These are phyloP conservation scores for Rhynchospora breviuscula DNA, from an alignment of 176 grass and related monocot species.

Conservation along the genomic window DNA sequence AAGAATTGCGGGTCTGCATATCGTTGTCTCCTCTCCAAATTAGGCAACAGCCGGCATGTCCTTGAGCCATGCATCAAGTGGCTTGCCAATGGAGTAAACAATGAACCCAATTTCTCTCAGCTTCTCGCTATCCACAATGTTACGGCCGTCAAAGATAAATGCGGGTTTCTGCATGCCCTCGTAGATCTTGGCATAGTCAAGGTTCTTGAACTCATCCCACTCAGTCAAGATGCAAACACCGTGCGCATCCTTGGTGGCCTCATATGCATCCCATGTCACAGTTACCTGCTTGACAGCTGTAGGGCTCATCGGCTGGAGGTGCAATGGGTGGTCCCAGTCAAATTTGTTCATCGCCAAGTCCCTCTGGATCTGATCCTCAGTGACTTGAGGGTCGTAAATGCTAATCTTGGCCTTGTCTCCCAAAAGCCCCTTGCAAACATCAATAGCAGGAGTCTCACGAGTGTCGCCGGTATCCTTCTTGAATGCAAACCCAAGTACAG, in stretches of 20 bases:
- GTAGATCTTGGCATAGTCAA: conserved; percentile 54
- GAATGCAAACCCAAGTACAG: conserved; percentile 44
- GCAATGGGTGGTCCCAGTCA: conserved; percentile 45
- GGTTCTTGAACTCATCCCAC: conserved; percentile 59
- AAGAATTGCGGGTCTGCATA: conserved; percentile 23
- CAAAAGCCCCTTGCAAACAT: conserved; percentile 51
- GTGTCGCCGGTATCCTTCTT: conserved; percentile 51
- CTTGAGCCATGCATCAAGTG: conserved; percentile 57
- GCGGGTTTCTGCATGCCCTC: conserved; percentile 60
- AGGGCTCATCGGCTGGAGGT: conserved; percentile 63
- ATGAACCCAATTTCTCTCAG: conserved; percentile 60
- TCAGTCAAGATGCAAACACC: conserved; percentile 62
- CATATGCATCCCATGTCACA: conserved; percentile 59
- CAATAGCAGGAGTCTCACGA: conserved; percentile 46
- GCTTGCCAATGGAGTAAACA: conserved; percentile 71
- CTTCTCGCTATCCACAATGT: conserved; percentile 50
- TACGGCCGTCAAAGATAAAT: conserved; percentile 64
- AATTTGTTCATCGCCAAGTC: conserved; percentile 54
- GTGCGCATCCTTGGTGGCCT: conserved; percentile 62
- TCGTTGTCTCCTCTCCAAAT: conserved; percentile 3
- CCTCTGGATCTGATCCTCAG: conserved; percentile 45
- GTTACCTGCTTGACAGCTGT: conserved; percentile 62
- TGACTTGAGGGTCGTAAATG: conserved; percentile 49
- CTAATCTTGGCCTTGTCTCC: conserved; percentile 52
- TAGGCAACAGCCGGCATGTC: conserved; percentile 64